Conservation (phyloP, 495 filamentous ascomycete species). For the Xylaria curta region DNA sequence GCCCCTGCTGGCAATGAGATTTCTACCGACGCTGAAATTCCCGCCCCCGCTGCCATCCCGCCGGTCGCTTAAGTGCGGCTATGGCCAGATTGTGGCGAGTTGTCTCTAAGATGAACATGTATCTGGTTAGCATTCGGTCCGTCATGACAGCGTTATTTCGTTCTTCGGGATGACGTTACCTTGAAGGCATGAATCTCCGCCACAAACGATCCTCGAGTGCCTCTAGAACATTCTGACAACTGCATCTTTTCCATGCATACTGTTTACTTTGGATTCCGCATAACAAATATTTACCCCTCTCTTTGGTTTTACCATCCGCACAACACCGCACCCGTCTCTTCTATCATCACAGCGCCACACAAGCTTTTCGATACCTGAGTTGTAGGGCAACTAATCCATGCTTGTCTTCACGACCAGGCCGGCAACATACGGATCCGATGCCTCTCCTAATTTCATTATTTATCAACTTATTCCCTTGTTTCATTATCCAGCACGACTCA, state of each 20-base stretch:
- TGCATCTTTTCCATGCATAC: conserved; percentile 10
- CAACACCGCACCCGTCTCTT: conserved; percentile 15
- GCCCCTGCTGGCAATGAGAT: conserved; percentile 55
- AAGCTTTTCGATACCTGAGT: conserved; percentile 7
- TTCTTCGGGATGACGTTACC: neutral
- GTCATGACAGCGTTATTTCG: neutral
- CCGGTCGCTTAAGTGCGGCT: conserved; percentile 42
- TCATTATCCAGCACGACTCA: conserved; percentile 29
- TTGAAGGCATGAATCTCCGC: neutral
- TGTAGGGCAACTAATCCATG: neutral
- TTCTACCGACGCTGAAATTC: conserved; percentile 43
- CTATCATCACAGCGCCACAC: neutral
- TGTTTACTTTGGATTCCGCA: conserved; percentile 4
- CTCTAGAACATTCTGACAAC: neutral
- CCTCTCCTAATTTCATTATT: conserved; percentile 18
- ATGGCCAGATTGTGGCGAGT: neutral
- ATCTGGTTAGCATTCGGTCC: conserved; percentile 6
- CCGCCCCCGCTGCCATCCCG: conserved; percentile 40
- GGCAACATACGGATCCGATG: neutral
- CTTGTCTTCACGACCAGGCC: neutral
- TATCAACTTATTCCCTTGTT: conserved; percentile 22
- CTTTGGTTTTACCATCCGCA: conserved; percentile 19
- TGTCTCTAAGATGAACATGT: neutral
- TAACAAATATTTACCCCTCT: neutral
- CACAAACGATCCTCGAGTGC: neutral